Evolutionary conservation across 768 basidiomycete species (phyloP).

Genomic region (Leucosporidium scottii): DNA sequence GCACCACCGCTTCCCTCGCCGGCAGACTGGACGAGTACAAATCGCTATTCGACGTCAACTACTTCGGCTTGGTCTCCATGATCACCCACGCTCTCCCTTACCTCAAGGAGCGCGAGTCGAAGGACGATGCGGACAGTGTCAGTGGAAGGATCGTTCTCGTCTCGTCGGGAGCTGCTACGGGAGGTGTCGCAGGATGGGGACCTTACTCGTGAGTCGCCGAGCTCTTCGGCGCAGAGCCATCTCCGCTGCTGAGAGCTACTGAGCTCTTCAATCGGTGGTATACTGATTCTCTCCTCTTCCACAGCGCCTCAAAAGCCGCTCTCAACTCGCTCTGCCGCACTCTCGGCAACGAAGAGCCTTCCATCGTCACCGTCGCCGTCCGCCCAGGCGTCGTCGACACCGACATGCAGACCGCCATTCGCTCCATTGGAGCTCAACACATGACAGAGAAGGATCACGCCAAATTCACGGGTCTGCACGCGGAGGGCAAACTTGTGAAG

Average conservation of each 20-base stretch:
- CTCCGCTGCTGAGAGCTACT: no score
- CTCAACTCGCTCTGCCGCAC: conserved; percentile 77
- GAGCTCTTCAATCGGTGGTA: no score
- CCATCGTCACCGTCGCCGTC: conserved; percentile 63
- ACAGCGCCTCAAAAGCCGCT: conserved; percentile 78
- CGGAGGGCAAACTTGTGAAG: conserved; percentile 57
- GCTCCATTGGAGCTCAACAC: conserved; percentile 7
- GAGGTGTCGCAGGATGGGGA: conserved; percentile 64
- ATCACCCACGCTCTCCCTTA: conserved; percentile 61
- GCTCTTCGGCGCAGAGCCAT: background rate
- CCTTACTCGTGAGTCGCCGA: conserved; percentile 33
- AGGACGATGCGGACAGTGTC: background rate
- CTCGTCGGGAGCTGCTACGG: conserved; percentile 75
- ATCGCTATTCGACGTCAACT: conserved; percentile 66
- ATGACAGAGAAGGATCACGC: conserved; percentile 1
- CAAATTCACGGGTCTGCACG: conserved; percentile 54
- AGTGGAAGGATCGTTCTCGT: conserved; percentile 61
- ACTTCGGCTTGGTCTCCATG: conserved; percentile 72
- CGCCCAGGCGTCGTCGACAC: conserved; percentile 87
- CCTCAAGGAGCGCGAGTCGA: conserved; percentile 53
- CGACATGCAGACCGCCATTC: conserved; percentile 46
- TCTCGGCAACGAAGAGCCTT: conserved; percentile 73
- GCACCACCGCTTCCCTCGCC: conserved; percentile 51
- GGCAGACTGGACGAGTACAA: conserved; percentile 30
- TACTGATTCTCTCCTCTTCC: conserved; percentile 40